Evolutionary conservation across 306 rosid genomes (phyloP).

Genomic region (Aeschynomene evenia): DNA sequence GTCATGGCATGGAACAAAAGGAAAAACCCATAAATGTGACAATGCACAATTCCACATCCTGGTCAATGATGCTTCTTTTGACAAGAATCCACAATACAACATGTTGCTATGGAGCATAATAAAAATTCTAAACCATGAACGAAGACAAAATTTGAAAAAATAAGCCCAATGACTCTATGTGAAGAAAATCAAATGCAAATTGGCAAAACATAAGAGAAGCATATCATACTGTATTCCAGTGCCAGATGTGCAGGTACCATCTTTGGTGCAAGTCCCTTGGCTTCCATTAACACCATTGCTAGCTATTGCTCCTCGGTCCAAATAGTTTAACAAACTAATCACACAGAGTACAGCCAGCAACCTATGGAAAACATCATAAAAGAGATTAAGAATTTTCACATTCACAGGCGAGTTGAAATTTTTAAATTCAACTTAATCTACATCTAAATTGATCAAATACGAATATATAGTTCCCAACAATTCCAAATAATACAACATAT

Average conservation of each 20-base stretch:
- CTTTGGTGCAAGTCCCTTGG: constrained; percentile 56
- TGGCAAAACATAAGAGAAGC: background rate
- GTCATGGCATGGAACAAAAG: constrained; percentile 4
- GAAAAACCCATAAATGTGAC: constrained; percentile 19
- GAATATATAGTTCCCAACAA: background rate
- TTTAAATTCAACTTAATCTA: background rate
- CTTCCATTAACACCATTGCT: constrained; percentile 97
- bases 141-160: background rate
- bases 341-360: constrained; percentile 71
- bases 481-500: background rate
- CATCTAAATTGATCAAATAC: constrained; percentile 10
- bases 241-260: constrained; percentile 69
- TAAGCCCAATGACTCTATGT: background rate
- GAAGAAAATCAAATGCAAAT: background rate
- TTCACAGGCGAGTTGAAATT: background rate
- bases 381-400: constrained; percentile 8
- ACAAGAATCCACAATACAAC: background rate
- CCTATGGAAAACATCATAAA: constrained; percentile 47
- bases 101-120: background rate
- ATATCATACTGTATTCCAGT: constrained; percentile 68
- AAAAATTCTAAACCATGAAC: background rate
- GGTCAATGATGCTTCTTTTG: background rate
- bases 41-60: background rate
- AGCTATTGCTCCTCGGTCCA: constrained; percentile 95
- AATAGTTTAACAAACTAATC: constrained; percentile 75